phyloP scores from a whole-genome alignment of 1,139 yeast genomes.

The Kodamaea sp. region DNA sequence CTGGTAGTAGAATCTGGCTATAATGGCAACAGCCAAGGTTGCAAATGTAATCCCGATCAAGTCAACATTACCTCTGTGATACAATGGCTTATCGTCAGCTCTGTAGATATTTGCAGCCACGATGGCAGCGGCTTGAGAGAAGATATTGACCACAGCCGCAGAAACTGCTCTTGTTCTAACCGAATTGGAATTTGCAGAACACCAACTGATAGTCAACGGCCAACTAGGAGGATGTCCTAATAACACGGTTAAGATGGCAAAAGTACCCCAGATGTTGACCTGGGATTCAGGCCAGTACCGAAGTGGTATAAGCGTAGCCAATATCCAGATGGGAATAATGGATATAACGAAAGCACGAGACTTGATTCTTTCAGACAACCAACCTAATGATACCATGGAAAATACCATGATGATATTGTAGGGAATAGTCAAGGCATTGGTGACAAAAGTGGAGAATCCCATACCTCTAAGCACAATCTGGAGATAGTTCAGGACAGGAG shows the following conservation, averaged over 20 bases:
- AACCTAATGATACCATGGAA: slow-evolving; percentile 38
- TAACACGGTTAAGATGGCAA: slow-evolving; percentile 18
- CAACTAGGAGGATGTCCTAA: slow-evolving; percentile 22
- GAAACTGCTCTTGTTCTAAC: slow-evolving; percentile 25
- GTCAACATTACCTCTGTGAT: slow-evolving; percentile 26
- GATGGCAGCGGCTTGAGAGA: slow-evolving; percentile 21
- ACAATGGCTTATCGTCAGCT: slow-evolving; percentile 28
- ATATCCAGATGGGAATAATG: slow-evolving; percentile 21
- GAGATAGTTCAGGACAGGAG: slow-evolving; percentile 49
- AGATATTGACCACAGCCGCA: slow-evolving; percentile 25
- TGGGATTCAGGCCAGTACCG: slow-evolving; percentile 23
- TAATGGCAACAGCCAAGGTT: slow-evolving; percentile 15
- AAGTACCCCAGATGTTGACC: slow-evolving; percentile 22
- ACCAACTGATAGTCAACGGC: slow-evolving; percentile 24
- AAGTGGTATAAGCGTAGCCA: slow-evolving; percentile 18
- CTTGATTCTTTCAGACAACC: slow-evolving; percentile 40
- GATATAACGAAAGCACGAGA: slow-evolving; percentile 29
- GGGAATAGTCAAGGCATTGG: slow-evolving; percentile 60
- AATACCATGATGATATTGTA: slow-evolving; percentile 38
- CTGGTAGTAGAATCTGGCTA: slow-evolving; percentile 16
- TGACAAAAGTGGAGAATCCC: slow-evolving; percentile 57
- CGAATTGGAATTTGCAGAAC: slow-evolving; percentile 21
- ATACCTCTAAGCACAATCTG: slow-evolving; percentile 51
- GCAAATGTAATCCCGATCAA: slow-evolving; percentile 24
- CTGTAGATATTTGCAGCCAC: slow-evolving; percentile 26